Evolutionary conservation across 1,284 basidiomycete genomes (phyloP).

Genomic region (Mixia osmundae): DNA sequence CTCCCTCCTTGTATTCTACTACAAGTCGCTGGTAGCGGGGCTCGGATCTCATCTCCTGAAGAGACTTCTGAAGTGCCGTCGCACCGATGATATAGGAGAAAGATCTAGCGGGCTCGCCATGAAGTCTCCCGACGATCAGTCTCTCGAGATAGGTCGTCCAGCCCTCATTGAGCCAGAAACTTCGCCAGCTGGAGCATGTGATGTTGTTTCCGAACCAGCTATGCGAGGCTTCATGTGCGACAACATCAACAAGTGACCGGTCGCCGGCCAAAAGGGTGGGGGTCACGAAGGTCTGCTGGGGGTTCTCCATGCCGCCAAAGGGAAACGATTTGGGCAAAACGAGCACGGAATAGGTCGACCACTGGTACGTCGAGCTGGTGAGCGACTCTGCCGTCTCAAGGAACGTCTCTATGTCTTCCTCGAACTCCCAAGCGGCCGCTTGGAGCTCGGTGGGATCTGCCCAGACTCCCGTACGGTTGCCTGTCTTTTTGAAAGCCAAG

Average conservation of each 20-base stretch:
- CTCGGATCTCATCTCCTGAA: slow-evolving; percentile 34
- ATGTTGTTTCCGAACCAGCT: slow-evolving; percentile 26
- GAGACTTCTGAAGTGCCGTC: slow-evolving; percentile 45
- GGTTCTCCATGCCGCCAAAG: slow-evolving; percentile 58
- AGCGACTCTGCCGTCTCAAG: slow-evolving; percentile 49
- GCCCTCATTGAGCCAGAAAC: slow-evolving; percentile 74
- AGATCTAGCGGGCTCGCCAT: slow-evolving; percentile 54
- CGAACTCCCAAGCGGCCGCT: slow-evolving; percentile 64
- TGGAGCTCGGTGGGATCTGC: slow-evolving; percentile 65
- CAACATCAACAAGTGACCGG: slow-evolving; percentile 60
- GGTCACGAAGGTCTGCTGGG: slow-evolving; percentile 64
- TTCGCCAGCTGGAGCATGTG: slow-evolving; percentile 21
- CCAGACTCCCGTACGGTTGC: slow-evolving; percentile 45
- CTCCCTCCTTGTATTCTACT: slow-evolving; percentile 56
- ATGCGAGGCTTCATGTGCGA: slow-evolving; percentile 31
- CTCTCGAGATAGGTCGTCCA: slow-evolving; percentile 85
- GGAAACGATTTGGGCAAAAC: slow-evolving; percentile 89
- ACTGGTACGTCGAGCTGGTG: slow-evolving; percentile 44
- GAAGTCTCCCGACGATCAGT: slow-evolving; percentile 45
- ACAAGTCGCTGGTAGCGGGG: slow-evolving; percentile 45
- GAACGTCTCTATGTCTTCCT: slow-evolving; percentile 58
- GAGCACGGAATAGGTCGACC: slow-evolving; percentile 73
- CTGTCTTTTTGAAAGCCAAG: slow-evolving; percentile 24
- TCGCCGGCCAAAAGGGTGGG: slow-evolving; percentile 38
- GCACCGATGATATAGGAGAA: slow-evolving; percentile 56